phyloP scores from a whole-genome alignment of 768 basidiomycete species.

The Naganishia kalamii region DNA sequence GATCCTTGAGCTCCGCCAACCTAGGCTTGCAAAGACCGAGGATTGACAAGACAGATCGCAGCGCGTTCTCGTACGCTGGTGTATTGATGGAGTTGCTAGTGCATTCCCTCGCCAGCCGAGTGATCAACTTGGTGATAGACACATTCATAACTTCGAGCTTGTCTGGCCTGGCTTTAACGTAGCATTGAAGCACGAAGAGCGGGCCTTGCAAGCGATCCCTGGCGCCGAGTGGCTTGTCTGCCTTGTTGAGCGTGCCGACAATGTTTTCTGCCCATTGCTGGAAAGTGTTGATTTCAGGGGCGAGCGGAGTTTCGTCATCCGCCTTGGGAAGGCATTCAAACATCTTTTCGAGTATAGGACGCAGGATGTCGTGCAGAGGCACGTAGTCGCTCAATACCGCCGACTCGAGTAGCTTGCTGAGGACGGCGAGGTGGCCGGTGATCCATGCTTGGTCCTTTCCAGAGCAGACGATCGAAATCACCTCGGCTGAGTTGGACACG shows the following conservation, averaged over 20 bases:
- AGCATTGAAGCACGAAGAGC: conserved; percentile 77
- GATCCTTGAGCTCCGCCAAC: conserved; percentile 76
- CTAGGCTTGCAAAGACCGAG: conserved; percentile 79
- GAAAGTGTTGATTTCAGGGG: conserved; percentile 20
- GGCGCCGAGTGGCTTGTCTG: conserved; percentile 43
- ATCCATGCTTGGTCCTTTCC: conserved; percentile 84
- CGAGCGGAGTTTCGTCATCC: conserved; percentile 57
- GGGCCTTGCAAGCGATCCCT: conserved; percentile 58
- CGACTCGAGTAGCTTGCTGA: conserved; percentile 80
- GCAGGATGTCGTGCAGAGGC: conserved; percentile 69
- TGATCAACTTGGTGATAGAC: conserved; percentile 72
- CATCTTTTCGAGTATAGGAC: conserved; percentile 75
- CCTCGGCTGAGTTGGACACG: conserved; percentile 75
- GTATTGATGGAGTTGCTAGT: conserved; percentile 51
- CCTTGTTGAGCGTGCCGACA: conserved; percentile 29
- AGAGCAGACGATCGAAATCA: conserved; percentile 74
- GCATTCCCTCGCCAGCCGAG: conserved; percentile 81
- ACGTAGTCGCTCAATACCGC: conserved; percentile 75
- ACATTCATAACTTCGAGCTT: conserved; percentile 72
- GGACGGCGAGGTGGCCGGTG: conserved; percentile 58
- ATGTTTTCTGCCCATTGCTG: conserved; percentile 31
- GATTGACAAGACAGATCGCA: conserved; percentile 60
- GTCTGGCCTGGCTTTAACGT: conserved; percentile 72
- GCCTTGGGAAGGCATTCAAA: conserved; percentile 69
- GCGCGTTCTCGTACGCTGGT: conserved; percentile 37